Evolutionary conservation across 2,329 filamentous ascomycete species (phyloP).

Genomic region (Sporothrix protearum): DNA sequence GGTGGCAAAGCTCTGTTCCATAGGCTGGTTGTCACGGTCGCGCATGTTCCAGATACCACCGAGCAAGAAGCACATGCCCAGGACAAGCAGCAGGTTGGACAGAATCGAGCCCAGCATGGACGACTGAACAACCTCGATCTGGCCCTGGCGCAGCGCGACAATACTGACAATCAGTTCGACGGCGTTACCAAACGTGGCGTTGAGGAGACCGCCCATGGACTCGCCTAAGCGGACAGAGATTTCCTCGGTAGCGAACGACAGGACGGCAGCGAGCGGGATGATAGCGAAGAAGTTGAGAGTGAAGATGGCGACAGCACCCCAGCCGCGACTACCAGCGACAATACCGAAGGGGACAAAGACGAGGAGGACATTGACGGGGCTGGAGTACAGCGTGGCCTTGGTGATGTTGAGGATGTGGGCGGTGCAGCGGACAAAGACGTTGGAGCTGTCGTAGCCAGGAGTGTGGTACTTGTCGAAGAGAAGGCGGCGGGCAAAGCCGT

Average conservation of each 20-base stretch:
- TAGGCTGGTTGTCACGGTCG: constrained; percentile 53
- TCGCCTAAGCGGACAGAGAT: constrained; percentile 69
- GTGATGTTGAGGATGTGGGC: constrained; percentile 53
- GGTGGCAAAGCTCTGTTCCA: constrained; percentile 69
- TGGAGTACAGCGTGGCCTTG: constrained; percentile 58
- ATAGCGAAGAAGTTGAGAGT: constrained; percentile 80
- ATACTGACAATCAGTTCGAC: constrained; percentile 84
- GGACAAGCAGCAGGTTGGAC: constrained; percentile 80
- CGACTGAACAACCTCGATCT: constrained; percentile 88
- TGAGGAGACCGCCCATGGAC: constrained; percentile 68
- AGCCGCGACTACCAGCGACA: constrained; percentile 57
- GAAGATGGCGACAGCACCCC: constrained; percentile 67
- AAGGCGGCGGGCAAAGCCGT: constrained; percentile 36
- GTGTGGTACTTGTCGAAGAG: constrained; percentile 47
- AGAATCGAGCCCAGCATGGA: constrained; percentile 89
- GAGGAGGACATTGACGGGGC: constrained; percentile 67
- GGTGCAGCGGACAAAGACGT: constrained; percentile 43
- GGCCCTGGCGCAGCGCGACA: constrained; percentile 75
- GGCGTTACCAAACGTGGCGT: constrained; percentile 75
- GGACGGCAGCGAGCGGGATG: constrained; percentile 79
- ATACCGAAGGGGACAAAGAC: constrained; percentile 73
- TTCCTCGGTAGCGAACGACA: constrained; percentile 82
- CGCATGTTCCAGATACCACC: constrained; percentile 65
- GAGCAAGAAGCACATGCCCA: constrained; percentile 85
- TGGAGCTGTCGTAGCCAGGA: constrained; percentile 51